phyloP scores from a whole-genome alignment of 495 filamentous ascomycete genomes.

The Talaromyces ruber region DNA sequence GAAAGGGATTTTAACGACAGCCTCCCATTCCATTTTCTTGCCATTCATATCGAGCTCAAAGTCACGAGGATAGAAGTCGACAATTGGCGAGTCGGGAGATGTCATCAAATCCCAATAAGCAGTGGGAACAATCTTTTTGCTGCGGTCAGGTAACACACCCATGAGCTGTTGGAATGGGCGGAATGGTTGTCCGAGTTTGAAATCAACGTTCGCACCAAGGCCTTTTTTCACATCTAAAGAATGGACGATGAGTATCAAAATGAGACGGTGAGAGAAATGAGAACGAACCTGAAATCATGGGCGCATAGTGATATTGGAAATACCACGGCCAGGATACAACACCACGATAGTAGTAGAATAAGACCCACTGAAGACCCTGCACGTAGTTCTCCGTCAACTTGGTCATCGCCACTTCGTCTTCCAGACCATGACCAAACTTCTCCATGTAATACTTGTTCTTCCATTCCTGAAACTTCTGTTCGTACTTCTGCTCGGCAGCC shows the following conservation, averaged over 20 bases:
- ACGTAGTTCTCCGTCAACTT: constrained; percentile 93
- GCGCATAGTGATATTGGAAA: constrained; percentile 92
- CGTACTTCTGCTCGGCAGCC: constrained; percentile 72
- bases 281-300: constrained; percentile 77
- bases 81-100: constrained; percentile 81
- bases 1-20: constrained; percentile 97
- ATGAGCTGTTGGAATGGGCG: constrained; percentile 93
- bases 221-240: constrained; percentile 76
- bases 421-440: constrained; percentile 88
- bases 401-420: constrained; percentile 72
- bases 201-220: constrained; percentile 78
- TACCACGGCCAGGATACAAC: constrained; percentile 99
- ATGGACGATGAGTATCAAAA: constrained; percentile 3
- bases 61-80: constrained; percentile 96
- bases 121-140: constrained; percentile 85
- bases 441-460: constrained; percentile 82
- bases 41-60: constrained; percentile 99
- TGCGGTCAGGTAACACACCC: constrained; percentile 95
- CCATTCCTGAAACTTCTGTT: constrained; percentile 81
- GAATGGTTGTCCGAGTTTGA: constrained; percentile 90
- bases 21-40: constrained; percentile 99
- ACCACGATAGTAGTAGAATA: constrained; percentile 96
- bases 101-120: constrained; percentile 93
- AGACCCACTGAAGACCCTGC: constrained; percentile 94
- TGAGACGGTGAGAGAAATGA: neutral